phyloP scores from a whole-genome alignment of 345 rosid species.

The Xanthoceras sorbifolium region DNA sequence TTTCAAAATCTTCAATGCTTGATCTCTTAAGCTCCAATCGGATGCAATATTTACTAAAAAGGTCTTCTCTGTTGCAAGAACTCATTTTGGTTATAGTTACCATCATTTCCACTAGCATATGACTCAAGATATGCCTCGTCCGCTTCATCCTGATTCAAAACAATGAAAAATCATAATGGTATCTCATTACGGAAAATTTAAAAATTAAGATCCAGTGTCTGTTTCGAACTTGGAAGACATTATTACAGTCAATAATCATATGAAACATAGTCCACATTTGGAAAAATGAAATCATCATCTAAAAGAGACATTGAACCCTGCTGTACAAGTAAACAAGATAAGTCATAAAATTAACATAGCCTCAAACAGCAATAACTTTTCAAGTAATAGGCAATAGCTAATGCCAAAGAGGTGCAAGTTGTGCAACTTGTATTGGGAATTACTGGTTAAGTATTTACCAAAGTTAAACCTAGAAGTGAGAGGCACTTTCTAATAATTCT shows the following conservation, averaged over 20 bases:
- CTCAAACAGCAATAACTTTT: neutral
- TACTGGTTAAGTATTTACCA: neutral
- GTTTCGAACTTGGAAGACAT: neutral
- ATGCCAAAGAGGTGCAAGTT: neutral
- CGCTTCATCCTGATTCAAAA: slow-evolving; percentile 33
- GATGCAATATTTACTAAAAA: neutral
- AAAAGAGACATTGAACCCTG: neutral
- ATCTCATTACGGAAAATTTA: neutral
- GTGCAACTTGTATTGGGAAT: neutral
- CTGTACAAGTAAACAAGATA: neutral
- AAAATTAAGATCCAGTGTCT: neutral
- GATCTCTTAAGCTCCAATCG: neutral
- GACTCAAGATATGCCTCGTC: slow-evolving; percentile 32
- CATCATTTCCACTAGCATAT: slow-evolving; percentile 16
- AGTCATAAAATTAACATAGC: neutral
- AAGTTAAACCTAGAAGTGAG: neutral
- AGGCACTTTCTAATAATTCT: neutral
- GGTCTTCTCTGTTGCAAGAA: slow-evolving; percentile 10
- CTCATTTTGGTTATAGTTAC: neutral
- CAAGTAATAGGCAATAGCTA: neutral
- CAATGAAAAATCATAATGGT: neutral
- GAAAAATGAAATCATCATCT: neutral
- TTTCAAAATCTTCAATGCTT: neutral
- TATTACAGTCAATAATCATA: neutral
- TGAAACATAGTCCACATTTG: neutral